Percentiles rank a stretch among this genome's conserved stretches.
These are phyloP conservation scores for Umbelopsis isabellina DNA, from an alignment of 192 early-diverging fungal genomes.

Conservation along the genomic window DNA sequence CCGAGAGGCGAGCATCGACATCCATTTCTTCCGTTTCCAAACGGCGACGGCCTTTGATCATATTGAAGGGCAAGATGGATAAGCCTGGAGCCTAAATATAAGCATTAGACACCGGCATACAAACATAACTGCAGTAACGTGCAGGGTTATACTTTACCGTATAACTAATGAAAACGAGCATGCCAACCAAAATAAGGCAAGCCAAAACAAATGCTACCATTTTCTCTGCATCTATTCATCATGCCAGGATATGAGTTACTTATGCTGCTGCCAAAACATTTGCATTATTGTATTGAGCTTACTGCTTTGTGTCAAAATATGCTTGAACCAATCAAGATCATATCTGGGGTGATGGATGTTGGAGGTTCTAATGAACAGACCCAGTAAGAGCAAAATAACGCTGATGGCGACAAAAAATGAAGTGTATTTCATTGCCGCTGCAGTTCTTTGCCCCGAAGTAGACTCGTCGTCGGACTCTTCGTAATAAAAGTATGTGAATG, in stretches of 20 bases:
- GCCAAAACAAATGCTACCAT: conserved; percentile 55
- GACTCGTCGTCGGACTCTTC: conserved; percentile 58
- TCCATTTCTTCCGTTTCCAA: conserved; percentile 35
- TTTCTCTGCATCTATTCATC: conserved; percentile 38
- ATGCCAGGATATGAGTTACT: neutral
- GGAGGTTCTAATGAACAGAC: conserved; percentile 51
- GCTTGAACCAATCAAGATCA: conserved; percentile 58
- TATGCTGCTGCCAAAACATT: neutral
- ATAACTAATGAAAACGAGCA: conserved; percentile 56
- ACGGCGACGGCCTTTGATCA: conserved; percentile 37
- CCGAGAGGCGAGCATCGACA: conserved; percentile 19
- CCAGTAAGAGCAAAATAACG: conserved; percentile 48
- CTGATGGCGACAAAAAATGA: conserved; percentile 54
- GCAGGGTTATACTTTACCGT: conserved; percentile 47
- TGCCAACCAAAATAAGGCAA: conserved; percentile 51
- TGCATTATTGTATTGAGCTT: conserved; percentile 20
- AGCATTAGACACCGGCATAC: conserved; percentile 31
- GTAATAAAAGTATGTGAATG: conserved; percentile 66
- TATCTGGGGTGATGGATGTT: conserved; percentile 24
- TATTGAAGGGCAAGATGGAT: conserved; percentile 35
- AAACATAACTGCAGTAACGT: conserved; percentile 29
- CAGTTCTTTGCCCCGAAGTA: conserved; percentile 37
- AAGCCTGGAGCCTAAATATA: conserved; percentile 39
- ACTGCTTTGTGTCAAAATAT: conserved; percentile 48
- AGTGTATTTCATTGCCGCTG: conserved; percentile 59